phyloP scores from a whole-genome alignment of 2,329 filamentous ascomycete genomes.

The Aspergillus hiratsukae region DNA sequence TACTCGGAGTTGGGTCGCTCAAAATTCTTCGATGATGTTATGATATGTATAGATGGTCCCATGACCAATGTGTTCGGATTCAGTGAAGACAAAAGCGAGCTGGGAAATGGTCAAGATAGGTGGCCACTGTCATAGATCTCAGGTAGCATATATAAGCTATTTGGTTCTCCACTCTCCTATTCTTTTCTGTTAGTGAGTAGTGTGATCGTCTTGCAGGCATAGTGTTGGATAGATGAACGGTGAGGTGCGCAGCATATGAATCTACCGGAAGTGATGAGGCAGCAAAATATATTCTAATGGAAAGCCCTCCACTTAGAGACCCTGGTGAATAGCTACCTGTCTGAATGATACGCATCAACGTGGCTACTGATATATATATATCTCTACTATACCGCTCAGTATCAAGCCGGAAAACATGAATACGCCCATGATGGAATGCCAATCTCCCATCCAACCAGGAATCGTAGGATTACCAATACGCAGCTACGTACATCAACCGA shows the following conservation, averaged over 20 bases:
- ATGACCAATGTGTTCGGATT: slow-evolving; percentile 7
- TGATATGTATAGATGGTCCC: slow-evolving; percentile 12
- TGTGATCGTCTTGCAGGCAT: not conserved
- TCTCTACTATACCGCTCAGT: too few species aligned
- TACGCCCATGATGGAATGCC: not conserved
- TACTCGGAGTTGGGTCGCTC: slow-evolving; percentile 16
- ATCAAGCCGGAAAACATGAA: too few species aligned
- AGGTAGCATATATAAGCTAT: not conserved
- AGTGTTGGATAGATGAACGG: too few species aligned
- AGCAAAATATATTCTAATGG: too few species aligned
- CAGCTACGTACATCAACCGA: not conserved
- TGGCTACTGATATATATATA: too few species aligned
- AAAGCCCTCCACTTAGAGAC: too few species aligned
- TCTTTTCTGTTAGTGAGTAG: not conserved
- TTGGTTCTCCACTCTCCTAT: not conserved
- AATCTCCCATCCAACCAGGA: not conserved
- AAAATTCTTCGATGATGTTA: slow-evolving; percentile 12
- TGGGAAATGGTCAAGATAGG: slow-evolving; percentile 54
- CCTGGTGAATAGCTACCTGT: too few species aligned
- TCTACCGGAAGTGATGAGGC: too few species aligned
- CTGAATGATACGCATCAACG: too few species aligned
- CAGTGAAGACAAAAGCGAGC: slow-evolving; percentile 15
- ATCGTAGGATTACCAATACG: not conserved
- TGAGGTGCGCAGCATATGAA: too few species aligned
- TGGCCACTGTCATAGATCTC: slow-evolving; percentile 48